These are phyloP conservation scores for Magnolia changhungtana DNA, from an alignment of 164 flowering plant species.

Conservation along the genomic window DNA sequence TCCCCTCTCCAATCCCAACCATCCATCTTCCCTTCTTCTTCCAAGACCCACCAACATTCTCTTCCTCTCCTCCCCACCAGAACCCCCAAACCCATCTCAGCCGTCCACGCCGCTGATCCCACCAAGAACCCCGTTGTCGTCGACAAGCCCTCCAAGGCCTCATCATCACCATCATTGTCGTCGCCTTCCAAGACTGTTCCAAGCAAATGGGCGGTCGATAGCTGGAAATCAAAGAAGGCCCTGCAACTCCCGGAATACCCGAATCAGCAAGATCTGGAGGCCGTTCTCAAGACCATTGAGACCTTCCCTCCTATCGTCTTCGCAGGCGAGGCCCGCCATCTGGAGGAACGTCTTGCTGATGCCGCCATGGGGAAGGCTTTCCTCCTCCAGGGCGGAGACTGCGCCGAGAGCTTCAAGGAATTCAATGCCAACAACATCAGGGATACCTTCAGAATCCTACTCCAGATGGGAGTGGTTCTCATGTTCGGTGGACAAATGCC, in stretches of 20 bases:
- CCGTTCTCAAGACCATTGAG: slow-evolving; percentile 64
- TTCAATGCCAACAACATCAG: slow-evolving; percentile 82
- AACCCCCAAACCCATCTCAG: slow-evolving; percentile 38
- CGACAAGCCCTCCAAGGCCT: slow-evolving; percentile 17
- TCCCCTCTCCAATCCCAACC: slow-evolving; percentile 14
- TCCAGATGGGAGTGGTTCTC: slow-evolving; percentile 83
- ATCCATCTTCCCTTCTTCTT: slow-evolving; percentile 17
- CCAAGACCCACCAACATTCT: slow-evolving; percentile 21
- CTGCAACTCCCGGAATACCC: slow-evolving; percentile 85
- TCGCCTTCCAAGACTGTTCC: slow-evolving; percentile 1
- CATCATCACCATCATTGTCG: slow-evolving; percentile 8
- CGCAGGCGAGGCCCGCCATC: slow-evolving; percentile 79
- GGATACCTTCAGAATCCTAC: slow-evolving; percentile 79
- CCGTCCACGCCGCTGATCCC: slow-evolving; percentile 61
- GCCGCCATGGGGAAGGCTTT: slow-evolving; percentile 86
- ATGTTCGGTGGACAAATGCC: slow-evolving; percentile 94
- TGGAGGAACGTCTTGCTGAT: slow-evolving; percentile 70
- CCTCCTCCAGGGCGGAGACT: slow-evolving; percentile 83
- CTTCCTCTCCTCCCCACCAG: slow-evolving; percentile 14
- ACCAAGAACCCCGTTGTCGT: slow-evolving; percentile 29
- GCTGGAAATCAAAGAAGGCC: slow-evolving; percentile 83
- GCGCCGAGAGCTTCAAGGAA: slow-evolving; percentile 95
- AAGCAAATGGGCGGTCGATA: slow-evolving; percentile 58
- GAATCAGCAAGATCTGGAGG: slow-evolving; percentile 46
- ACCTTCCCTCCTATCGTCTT: slow-evolving; percentile 85